phyloP scores from a whole-genome alignment of 2,329 filamentous ascomycete species.

The Neofusicoccum parvum region DNA sequence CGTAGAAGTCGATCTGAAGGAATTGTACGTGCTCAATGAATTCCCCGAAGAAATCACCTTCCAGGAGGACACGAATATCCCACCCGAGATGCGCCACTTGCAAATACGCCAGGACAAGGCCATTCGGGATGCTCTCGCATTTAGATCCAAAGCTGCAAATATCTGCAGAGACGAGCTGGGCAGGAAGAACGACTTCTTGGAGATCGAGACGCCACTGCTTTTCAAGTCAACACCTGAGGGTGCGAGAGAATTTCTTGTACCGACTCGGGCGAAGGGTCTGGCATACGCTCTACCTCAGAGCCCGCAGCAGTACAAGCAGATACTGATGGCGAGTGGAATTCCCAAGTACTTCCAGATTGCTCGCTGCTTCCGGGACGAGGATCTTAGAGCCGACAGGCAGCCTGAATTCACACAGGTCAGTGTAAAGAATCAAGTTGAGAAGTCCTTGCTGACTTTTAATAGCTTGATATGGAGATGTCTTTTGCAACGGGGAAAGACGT shows the following conservation, averaged over 20 bases:
- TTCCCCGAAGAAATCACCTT: conserved; percentile 78
- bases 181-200: conserved; percentile 61
- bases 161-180: conserved; percentile 59
- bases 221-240: conserved; percentile 99
- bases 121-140: conserved; percentile 68
- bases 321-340: conserved; percentile 89
- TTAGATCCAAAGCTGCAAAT: conserved; percentile 65
- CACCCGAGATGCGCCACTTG: conserved; percentile 74
- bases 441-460: not conserved
- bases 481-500: conserved; percentile 75
- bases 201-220: conserved; percentile 89
- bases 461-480: conserved; percentile 92
- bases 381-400: conserved; percentile 86
- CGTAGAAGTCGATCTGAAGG: conserved; percentile 64
- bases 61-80: conserved; percentile 72
- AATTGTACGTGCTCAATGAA: conserved; percentile 68
- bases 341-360: conserved; percentile 88
- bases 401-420: conserved; percentile 87
- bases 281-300: conserved; percentile 95
- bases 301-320: conserved; percentile 98
- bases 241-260: conserved; percentile 90
- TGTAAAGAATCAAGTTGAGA: conserved; percentile 37
- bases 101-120: conserved; percentile 76
- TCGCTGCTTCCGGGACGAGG: conserved; percentile 92
- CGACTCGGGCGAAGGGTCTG: conserved; percentile 72